Conservation (phyloP, 2,329 filamentous ascomycete species). For the Neofusicoccum kwambonambiense region DNA sequence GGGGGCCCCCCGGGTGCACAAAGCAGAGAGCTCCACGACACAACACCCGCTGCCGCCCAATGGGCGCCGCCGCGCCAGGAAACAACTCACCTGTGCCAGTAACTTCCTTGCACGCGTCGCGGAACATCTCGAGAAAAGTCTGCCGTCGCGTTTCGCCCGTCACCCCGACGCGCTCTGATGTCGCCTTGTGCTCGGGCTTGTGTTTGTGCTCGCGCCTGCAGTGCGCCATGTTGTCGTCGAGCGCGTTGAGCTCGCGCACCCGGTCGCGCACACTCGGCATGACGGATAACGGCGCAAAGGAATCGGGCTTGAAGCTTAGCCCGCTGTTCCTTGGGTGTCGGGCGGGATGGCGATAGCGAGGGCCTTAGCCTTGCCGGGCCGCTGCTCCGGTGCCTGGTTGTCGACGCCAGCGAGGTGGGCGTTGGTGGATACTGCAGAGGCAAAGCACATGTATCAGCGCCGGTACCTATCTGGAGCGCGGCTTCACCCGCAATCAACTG, state of each 20-base stretch:
- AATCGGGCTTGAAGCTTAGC: neutral
- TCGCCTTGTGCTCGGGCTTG: neutral
- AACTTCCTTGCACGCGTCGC: constrained; percentile 1
- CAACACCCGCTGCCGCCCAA: neutral
- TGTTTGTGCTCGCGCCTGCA: neutral
- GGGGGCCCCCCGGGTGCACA: neutral
- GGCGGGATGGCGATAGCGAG: neutral
- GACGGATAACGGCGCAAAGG: neutral
- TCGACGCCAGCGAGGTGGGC: neutral
- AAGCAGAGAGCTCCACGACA: constrained; percentile 13
- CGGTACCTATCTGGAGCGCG: neutral
- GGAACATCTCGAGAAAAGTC: neutral
- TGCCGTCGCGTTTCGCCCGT: neutral
- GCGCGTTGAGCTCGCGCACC: neutral
- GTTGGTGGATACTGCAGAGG: neutral
- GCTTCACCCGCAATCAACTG: neutral
- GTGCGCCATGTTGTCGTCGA: neutral
- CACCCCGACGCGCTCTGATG: neutral
- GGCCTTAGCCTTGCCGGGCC: constrained; percentile 3
- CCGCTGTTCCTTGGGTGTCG: neutral
- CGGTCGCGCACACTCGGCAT: neutral
- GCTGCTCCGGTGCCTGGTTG: constrained; percentile 5
- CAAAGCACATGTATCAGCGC: constrained; percentile 8
- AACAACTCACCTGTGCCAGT: constrained; percentile 1
- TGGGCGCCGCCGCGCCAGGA: neutral